phyloP scores from a whole-genome alignment of 495 filamentous ascomycete species.

The Lasiosphaeriaceae sp. region DNA sequence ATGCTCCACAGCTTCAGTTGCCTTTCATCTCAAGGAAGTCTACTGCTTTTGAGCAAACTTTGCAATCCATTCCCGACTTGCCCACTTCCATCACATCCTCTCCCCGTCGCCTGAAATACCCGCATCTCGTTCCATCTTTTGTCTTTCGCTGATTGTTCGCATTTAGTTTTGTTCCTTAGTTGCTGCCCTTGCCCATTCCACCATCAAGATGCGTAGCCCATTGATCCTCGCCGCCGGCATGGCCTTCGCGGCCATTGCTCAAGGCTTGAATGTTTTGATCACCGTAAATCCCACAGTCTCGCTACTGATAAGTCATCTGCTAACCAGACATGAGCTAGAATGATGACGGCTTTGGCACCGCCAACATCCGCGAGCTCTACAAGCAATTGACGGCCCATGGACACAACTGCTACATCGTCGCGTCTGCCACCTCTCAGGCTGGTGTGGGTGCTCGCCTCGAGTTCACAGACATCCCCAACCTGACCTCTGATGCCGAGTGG shows the following conservation, averaged over 20 bases:
- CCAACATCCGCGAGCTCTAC: conserved; percentile 42
- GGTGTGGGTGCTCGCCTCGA: conserved; percentile 21
- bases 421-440: conserved; percentile 23
- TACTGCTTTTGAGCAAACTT: too few species aligned
- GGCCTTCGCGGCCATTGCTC: neutral
- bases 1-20: too few species aligned
- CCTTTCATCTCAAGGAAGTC: too few species aligned
- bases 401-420: conserved; percentile 37
- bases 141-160: neutral
- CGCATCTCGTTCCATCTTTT: neutral
- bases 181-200: neutral
- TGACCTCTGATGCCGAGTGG: conserved; percentile 22
- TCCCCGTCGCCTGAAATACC: too few species aligned
- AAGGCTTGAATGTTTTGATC: conserved; percentile 21
- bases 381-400: conserved; percentile 31
- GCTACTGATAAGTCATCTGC: neutral
- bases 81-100: too few species aligned
- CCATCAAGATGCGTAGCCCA: conserved; percentile 6
- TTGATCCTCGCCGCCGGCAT: conserved; percentile 5
- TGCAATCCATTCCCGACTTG: too few species aligned
- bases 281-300: conserved; percentile 7
- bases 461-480: conserved; percentile 26
- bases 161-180: neutral
- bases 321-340: conserved; percentile 22
- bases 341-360: conserved; percentile 42